Base-by-base conservation (phyloP, 495 filamentous ascomycete genomes). In the Penicillium soppii region DNA sequence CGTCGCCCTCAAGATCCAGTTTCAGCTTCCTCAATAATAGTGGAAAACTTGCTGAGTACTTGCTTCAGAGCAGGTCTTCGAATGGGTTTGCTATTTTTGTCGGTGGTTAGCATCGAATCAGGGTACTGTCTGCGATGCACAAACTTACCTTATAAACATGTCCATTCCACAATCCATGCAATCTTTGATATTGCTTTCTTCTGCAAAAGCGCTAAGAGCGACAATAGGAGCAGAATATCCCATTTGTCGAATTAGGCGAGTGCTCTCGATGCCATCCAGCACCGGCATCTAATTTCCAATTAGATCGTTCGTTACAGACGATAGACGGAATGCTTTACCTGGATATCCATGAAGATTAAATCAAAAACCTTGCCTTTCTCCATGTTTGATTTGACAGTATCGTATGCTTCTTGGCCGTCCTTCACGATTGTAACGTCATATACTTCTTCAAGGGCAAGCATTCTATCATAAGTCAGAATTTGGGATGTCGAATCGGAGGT, bases 291-390 rank as follows among this genome's bases (percentile, higher is more conserved):
- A 12, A 7, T 32, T 32, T 32, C 10, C 5, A 32, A 7, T 13
- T 5, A 1, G 25, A 58, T 52, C 55, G 45, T 15, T 0, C 50
- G 13, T 3, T 52, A 39, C 39, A 53, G n/a, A n/a, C n/a, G n/a
- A n/a, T 44, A 8, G 33, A 6, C n/a, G 26, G 70, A 17, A 19
- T 16, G n/a, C 13, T 13, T 20, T 56, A 67, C 65, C 55, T 68
- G 77, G 38, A 96, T 88, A 66, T 96, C 91, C 91, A 96, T 96
- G 65, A 95, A 92, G 38, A 96, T 94, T 12, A 96, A 71, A 55
- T 92, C 84, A 62, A 91, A 96, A 22, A 79, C 78, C 37, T 78
- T 74, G 45, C 82, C 77, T 23, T 81, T 77, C 27, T 86, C 83
- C 87, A 96, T 91, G 53, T 81, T 86, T 12, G 82, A 81, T 61